Percentiles rank a stretch among this genome's conserved stretches.
phyloP scores from a whole-genome alignment of 768 basidiomycete genomes.

The Leucocoprinus birnbaumii region DNA sequence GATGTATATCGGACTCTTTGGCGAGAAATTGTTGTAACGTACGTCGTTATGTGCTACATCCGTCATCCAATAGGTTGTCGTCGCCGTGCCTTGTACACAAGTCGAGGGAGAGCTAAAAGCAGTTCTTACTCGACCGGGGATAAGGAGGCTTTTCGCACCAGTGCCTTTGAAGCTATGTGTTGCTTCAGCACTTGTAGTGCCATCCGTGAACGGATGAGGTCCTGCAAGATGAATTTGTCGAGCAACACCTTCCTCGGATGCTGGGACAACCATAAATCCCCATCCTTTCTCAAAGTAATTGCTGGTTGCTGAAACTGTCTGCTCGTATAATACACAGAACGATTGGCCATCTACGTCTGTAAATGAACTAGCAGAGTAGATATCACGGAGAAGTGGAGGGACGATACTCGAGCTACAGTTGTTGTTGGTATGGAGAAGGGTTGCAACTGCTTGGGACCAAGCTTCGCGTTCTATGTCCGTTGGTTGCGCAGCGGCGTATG shows the following conservation, averaged over 20 bases:
- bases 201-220: constrained; percentile 41
- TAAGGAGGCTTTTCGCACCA: constrained; percentile 37
- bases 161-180: constrained; percentile 34
- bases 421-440: constrained; percentile 26
- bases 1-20: neutral
- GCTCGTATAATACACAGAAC: constrained; percentile 32
- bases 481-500: constrained; percentile 32
- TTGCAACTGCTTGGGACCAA: constrained; percentile 23
- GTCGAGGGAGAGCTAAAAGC: constrained; percentile 29
- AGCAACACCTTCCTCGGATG: constrained; percentile 18
- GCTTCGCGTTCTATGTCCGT: constrained; percentile 20
- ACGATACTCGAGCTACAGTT: constrained; percentile 28
- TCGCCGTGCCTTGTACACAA: constrained; percentile 26
- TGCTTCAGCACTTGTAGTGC: constrained; percentile 36
- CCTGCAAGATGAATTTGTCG: constrained; percentile 40
- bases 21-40: too few relatives aligned
- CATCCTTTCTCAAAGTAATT: constrained; percentile 29
- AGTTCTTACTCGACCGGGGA: constrained; percentile 36
- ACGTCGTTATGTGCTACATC: constrained; percentile 47
- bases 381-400: constrained; percentile 22
- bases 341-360: constrained; percentile 19
- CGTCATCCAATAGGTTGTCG: constrained; percentile 35
- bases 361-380: constrained; percentile 27
- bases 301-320: constrained; percentile 12
- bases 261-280: constrained; percentile 32